phyloP scores from a whole-genome alignment of 805 yeast species.

The Ascoidea rubescens region DNA sequence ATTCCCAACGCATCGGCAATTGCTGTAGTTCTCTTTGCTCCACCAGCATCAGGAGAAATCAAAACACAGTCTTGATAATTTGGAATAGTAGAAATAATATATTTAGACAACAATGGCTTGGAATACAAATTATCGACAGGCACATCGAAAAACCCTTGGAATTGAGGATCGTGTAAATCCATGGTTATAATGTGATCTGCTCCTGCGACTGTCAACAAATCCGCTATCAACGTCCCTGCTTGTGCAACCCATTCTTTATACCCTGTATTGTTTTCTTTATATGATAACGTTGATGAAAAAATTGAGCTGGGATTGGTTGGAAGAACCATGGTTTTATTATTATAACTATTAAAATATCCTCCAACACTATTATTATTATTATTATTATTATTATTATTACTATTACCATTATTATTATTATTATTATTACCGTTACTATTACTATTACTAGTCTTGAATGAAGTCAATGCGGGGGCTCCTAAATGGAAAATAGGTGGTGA shows the following conservation, averaged over 20 bases:
- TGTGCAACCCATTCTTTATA: conserved; percentile 94
- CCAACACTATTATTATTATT: neutral
- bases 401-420: neutral
- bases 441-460: neutral
- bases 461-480: neutral
- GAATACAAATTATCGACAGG: conserved; percentile 92
- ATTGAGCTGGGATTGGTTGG: neutral
- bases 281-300: neutral
- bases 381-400: too few species aligned
- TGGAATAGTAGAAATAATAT: conserved; percentile 68
- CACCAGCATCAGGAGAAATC: conserved; percentile 98
- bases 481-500: neutral
- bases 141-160: conserved; percentile 92
- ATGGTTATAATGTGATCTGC: conserved; percentile 94
- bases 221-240: conserved; percentile 85
- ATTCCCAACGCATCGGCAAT: conserved; percentile 83
- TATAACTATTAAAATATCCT: neutral
- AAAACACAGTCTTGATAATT: conserved; percentile 72
- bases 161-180: conserved; percentile 97
- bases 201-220: conserved; percentile 79
- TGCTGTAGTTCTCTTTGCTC: conserved; percentile 93
- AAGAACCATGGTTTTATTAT: conserved; percentile 4
- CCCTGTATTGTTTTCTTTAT: conserved; percentile 37
- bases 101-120: conserved; percentile 76
- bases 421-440: neutral